phyloP scores from a whole-genome alignment of 2,329 filamentous ascomycete species.

The Aspergillus niger region DNA sequence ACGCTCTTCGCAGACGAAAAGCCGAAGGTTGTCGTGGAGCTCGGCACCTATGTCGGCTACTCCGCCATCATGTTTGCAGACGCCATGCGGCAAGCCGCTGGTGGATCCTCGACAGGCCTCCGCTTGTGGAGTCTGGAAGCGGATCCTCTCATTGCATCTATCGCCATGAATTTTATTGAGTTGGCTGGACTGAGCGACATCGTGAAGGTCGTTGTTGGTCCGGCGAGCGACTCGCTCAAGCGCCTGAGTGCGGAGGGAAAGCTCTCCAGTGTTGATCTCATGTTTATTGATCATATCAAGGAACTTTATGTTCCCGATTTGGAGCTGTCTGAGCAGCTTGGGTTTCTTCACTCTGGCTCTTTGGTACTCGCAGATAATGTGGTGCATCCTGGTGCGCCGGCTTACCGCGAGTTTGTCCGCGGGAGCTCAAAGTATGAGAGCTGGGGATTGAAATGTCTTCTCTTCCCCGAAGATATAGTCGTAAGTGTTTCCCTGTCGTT shows the following conservation, averaged over 20 bases:
- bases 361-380: slow-evolving; percentile 50
- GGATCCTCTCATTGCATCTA: slow-evolving; percentile 71
- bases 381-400: slow-evolving; percentile 46
- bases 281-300: slow-evolving; percentile 57
- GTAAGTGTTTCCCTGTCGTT: background rate
- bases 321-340: slow-evolving; percentile 73
- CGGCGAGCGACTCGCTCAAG: slow-evolving; percentile 65
- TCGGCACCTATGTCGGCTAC: slow-evolving; percentile 81
- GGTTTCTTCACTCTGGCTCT: slow-evolving; percentile 60
- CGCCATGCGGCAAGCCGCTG: slow-evolving; percentile 64
- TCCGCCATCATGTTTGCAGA: slow-evolving; percentile 75
- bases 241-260: slow-evolving; percentile 57
- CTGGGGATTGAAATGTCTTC: background rate
- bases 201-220: slow-evolving; percentile 70
- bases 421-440: background rate
- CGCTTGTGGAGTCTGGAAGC: slow-evolving; percentile 72
- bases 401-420: slow-evolving; percentile 64
- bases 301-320: slow-evolving; percentile 72
- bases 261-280: slow-evolving; percentile 36
- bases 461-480: background rate
- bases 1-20: slow-evolving; percentile 68
- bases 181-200: slow-evolving; percentile 70
- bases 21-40: slow-evolving; percentile 71
- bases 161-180: slow-evolving; percentile 67
- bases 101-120: slow-evolving; percentile 38